Evolutionary conservation across 192 early-diverging fungal genomes (phyloP).

Genomic region (Rhizoclosmatium sp.): DNA sequence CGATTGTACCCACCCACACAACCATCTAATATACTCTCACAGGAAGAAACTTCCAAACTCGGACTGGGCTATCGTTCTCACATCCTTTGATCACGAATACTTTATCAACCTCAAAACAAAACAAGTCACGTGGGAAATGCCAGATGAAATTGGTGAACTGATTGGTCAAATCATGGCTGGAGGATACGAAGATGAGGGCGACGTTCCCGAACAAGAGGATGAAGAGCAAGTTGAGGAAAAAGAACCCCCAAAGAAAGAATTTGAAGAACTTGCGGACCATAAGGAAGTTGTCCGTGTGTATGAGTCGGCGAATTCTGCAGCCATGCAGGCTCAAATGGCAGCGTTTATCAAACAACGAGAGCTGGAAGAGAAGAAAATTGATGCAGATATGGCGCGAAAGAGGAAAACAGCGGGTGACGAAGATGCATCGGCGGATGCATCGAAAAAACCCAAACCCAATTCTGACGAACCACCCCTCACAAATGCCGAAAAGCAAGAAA

Average conservation of each 20-base stretch:
- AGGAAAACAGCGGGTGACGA: background rate
- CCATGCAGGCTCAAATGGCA: conserved; percentile 7
- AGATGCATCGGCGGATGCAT: background rate
- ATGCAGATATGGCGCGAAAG: background rate
- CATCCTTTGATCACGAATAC: conserved; percentile 75
- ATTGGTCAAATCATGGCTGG: conserved; percentile 61
- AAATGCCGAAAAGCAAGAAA: conserved; percentile 41
- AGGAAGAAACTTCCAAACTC: conserved; percentile 73
- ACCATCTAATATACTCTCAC: conserved; percentile 27
- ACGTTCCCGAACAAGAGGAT: conserved; percentile 40
- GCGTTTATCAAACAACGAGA: background rate
- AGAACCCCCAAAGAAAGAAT: background rate
- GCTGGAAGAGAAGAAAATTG: background rate
- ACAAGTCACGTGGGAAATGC: conserved; percentile 74
- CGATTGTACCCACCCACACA: background rate
- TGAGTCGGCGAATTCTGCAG: background rate
- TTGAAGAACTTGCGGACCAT: conserved; percentile 34
- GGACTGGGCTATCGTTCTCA: conserved; percentile 77
- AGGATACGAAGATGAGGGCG: conserved; percentile 46
- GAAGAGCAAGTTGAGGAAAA: background rate
- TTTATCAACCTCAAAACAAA: conserved; percentile 78
- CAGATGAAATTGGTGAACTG: conserved; percentile 59
- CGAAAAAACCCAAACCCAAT: background rate
- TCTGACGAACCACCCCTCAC: conserved; percentile 5
- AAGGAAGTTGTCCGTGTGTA: conserved; percentile 37